These are phyloP conservation scores for Ploettnerulaceae sp. DNA, from an alignment of 2,329 filamentous ascomycete genomes.

Conservation along the genomic window DNA sequence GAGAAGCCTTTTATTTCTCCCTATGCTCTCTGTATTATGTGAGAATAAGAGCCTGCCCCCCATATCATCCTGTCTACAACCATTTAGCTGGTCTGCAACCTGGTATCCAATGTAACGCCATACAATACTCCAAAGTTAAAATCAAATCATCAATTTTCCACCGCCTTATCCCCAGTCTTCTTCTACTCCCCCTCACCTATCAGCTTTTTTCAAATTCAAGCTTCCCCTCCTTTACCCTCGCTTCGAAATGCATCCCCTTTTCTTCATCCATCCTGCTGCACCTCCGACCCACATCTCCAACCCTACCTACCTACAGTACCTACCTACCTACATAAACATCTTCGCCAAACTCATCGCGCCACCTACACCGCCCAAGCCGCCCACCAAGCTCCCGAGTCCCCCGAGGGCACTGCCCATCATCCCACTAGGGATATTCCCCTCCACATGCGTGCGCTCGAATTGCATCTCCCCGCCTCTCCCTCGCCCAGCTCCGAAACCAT, in stretches of 20 bases:
- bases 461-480: slow-evolving; percentile 15
- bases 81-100: not conserved
- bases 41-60: too few species aligned
- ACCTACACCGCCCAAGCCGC: slow-evolving; percentile 28
- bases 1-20: too few species aligned
- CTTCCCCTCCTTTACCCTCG: too few species aligned
- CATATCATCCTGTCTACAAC: not conserved
- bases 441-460: slow-evolving; percentile 21
- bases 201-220: too few species aligned
- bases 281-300: not conserved
- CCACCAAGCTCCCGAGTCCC: slow-evolving; percentile 21
- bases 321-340: slow-evolving; percentile 33
- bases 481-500: slow-evolving; percentile 37
- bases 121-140: not conserved
- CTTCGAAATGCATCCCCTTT: too few species aligned
- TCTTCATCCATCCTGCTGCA: not conserved
- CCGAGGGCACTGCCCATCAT: slow-evolving; percentile 16
- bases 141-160: too few species aligned
- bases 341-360: slow-evolving; percentile 32
- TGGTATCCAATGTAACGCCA: slow-evolving; percentile 4
- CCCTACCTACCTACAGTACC: too few species aligned
- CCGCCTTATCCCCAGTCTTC: too few species aligned
- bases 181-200: too few species aligned
- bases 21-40: too few species aligned
- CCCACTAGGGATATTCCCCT: slow-evolving; percentile 6